Evolutionary conservation across 108 stramenopile species (phyloP), one percentile per base, ranked within the genome.

Genomic region (Cyclostephanos tholiformis): DNA sequence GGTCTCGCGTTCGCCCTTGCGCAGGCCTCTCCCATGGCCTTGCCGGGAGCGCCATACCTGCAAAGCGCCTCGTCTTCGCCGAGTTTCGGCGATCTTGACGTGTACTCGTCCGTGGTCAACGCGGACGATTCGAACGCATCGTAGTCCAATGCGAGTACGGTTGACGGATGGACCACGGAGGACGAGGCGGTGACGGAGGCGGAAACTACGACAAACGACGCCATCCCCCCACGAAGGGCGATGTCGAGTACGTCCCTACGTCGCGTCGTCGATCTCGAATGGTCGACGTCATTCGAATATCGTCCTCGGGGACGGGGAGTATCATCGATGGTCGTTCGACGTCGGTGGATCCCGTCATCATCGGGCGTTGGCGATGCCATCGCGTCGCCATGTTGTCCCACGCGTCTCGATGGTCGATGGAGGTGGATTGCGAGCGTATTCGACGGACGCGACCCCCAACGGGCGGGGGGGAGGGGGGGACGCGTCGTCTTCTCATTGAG

Each of bases 11-110:
- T 72, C 1, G 87, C 87, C 39, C 87, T 65, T 44, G 63, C 20
- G 55, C 87, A 88, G 0, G 87, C 87, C 27, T 85, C 75, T 32
- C 87, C 87, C 55, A 75, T 84, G 58, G 68, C 58, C 27, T 66
- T 61, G 5, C 84, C 64, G 0, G 87, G 84, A 17, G 75, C 80
- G 27, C 85, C 87, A 44, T 76, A 88, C 35, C 70, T 72, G 66
- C 87, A 88, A 6, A 84, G 63, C 1, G 82, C 84, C 50, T 85
- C 82, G 50, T 88, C 87, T 22, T 80, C 80, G 13, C 51, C 63
- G 60, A 88, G 9, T 44, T 72, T 63, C 17, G 70, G 75, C 27
- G 69, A n/a, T n/a, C n/a, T 62, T 4, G 27, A 14, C 8, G 20
- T 20, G 9, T 48, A 12, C 49, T 29, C 58, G 38, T 67, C 82